phyloP scores from a whole-genome alignment of 495 filamentous ascomycete species.

The Hypoxylon intermedium region DNA sequence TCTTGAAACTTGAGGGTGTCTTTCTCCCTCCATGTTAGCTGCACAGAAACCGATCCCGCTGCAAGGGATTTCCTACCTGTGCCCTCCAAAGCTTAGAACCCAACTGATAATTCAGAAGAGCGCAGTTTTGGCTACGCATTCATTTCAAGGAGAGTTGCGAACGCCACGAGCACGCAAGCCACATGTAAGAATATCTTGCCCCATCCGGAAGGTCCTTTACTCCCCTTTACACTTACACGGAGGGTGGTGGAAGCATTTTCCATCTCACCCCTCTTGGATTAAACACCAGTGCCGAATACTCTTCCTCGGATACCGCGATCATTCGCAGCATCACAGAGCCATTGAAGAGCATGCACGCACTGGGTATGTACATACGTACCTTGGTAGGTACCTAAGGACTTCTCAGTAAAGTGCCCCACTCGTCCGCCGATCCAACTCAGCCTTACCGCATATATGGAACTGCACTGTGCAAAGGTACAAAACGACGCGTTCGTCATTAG shows the following conservation, averaged over 20 bases:
- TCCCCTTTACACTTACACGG: no score
- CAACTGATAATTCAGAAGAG: no score
- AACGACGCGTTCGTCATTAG: constrained; percentile 36
- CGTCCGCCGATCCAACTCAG: constrained; percentile 32
- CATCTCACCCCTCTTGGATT: neutral
- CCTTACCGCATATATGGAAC: constrained; percentile 30
- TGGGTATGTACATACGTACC: no score
- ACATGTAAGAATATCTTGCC: constrained; percentile 22
- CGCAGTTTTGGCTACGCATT: constrained; percentile 6
- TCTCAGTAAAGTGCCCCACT: constrained; percentile 23
- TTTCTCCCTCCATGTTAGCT: constrained; percentile 28
- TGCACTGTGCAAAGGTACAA: constrained; percentile 20
- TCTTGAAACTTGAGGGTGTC: constrained; percentile 28
- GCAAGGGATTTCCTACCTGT: constrained; percentile 15
- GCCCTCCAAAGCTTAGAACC: constrained; percentile 1
- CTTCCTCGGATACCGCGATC: neutral
- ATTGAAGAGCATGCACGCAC: no score
- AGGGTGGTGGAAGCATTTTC: neutral
- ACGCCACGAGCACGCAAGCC: constrained; percentile 34
- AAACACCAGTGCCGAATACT: neutral
- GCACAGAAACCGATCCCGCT: neutral
- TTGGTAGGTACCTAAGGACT: neutral
- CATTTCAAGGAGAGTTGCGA: constrained; percentile 8
- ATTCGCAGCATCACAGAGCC: neutral
- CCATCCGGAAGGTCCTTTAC: constrained; percentile 27